Conservation (phyloP, 75 land plant species). For the Ceratopteris richardii region DNA sequence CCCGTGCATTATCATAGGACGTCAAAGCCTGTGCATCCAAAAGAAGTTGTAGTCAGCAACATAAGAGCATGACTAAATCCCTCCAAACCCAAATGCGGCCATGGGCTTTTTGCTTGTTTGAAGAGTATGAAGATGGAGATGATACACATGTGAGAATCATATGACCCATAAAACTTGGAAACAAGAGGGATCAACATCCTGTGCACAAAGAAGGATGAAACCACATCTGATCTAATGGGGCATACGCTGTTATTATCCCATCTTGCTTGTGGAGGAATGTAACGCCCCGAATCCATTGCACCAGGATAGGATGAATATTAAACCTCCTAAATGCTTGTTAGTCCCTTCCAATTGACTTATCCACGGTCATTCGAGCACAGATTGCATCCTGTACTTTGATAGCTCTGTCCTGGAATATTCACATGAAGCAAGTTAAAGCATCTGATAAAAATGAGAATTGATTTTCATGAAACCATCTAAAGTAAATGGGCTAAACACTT, state of each 20-base stretch:
- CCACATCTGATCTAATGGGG: slow-evolving; percentile 50
- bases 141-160: slow-evolving; percentile 47
- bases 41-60: slow-evolving; percentile 94
- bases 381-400: too few relatives aligned
- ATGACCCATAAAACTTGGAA: slow-evolving; percentile 48
- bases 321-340: neutral
- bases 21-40: slow-evolving; percentile 99
- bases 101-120: too few relatives aligned
- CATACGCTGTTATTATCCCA: slow-evolving; percentile 99
- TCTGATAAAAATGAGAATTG: too few relatives aligned
- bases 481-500: too few relatives aligned
- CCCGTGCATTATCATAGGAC: slow-evolving; percentile 62
- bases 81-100: slow-evolving; percentile 54
- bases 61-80: slow-evolving; percentile 21
- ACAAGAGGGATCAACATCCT: slow-evolving; percentile 38
- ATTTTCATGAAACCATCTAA: too few relatives aligned
- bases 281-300: slow-evolving; percentile 91
- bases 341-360: neutral
- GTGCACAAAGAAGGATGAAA: slow-evolving; percentile 59
- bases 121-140: too few relatives aligned
- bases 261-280: slow-evolving; percentile 77
- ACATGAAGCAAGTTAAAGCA: too few relatives aligned
- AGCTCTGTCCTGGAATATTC: too few relatives aligned
- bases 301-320: neutral
- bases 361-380: too few relatives aligned